Evolutionary conservation across 129 eudicot species (phyloP).

Genomic region (Helichrysum umbraculigerum): DNA sequence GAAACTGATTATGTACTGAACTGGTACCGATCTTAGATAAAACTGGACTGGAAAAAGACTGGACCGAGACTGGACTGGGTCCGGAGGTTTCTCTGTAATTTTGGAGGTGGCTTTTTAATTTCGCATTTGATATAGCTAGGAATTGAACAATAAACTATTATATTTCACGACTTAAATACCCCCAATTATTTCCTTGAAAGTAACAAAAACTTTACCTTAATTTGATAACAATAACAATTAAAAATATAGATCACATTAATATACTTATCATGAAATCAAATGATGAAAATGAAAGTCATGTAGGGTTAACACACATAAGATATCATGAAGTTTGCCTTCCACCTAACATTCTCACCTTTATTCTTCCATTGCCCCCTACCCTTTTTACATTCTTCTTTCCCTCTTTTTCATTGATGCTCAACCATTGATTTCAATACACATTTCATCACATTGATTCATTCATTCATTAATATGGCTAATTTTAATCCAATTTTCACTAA

Average conservation of each 20-base stretch:
- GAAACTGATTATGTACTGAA: no score
- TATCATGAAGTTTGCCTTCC: slow-evolving; percentile 44
- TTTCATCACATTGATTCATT: not conserved
- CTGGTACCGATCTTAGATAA: no score
- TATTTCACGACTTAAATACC: not conserved
- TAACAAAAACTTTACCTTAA: not conserved
- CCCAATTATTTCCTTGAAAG: not conserved
- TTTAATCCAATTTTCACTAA: slow-evolving; percentile 39
- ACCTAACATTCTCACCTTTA: slow-evolving; percentile 44
- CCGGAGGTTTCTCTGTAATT: no score
- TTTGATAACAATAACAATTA: not conserved
- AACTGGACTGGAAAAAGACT: no score
- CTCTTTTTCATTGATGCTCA: slow-evolving; percentile 20
- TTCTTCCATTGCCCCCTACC: slow-evolving; percentile 29
- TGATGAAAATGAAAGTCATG: slow-evolving; percentile 1
- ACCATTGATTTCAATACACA: slow-evolving; percentile 6
- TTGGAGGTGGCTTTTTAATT: no score
- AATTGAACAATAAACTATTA: not conserved
- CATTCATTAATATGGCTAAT: slow-evolving; percentile 32
- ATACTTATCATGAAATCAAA: slow-evolving; percentile 21
- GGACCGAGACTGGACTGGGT: no score
- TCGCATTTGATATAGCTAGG: no score
- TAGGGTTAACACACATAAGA: slow-evolving; percentile 9
- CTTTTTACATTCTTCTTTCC: not conserved
- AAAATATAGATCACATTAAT: not conserved